Evolutionary conservation across 768 basidiomycete genomes (phyloP), one percentile per base, ranked within the genome.

Genomic region (Russula sp.): DNA sequence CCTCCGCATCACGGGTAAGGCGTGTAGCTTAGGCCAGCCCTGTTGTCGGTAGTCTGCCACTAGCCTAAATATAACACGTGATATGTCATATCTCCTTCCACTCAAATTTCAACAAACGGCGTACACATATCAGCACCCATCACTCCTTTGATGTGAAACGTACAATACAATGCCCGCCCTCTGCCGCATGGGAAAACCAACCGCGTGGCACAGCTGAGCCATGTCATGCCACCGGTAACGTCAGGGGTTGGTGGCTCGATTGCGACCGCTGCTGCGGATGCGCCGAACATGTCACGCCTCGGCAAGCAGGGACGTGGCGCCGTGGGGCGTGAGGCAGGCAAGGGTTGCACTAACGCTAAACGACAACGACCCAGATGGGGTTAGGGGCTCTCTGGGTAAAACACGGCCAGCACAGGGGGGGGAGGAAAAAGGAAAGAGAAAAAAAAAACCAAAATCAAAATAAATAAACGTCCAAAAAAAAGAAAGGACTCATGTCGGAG

Each of bases 31-130:
- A 39, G 46, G 32, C 8, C 25, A 25, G 11, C 46, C 60, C 14
- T 57, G 55, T 61, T 57, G 60, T 45, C 34, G 60, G 46, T 43
- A 34, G 48, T 50, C n/a, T 36, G 14, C 48, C 47, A 56, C 35
- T 32, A n/a, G 18, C 48, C 13, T 41, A 41, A 50, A 43, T 59
- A 43, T 42, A 41, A 55, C 18, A 53, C 13, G 45, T 36, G 35
- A 51, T 50, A 55, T 34, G 42, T 45, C 51, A 29, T 34, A 18
- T 35, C 9, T 25, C 55, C 41, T 39, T 22, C 49, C 35, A n/a
- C 16, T 42, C 14, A 29, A 46, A 22, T 42, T 7, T 4, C 29
- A 11, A 32, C 46, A 18, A 14, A 43, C 11, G 43, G 43, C 46
- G 14, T 7, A 46, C 36, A 36, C 22, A 11, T n/a, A 41, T 29